A percentile compares a stretch with the other conserved stretches of the same genome.
Evolutionary conservation across 352 stramenopile species (phyloP).

Genomic region (Globisporangium cederbergense): DNA sequence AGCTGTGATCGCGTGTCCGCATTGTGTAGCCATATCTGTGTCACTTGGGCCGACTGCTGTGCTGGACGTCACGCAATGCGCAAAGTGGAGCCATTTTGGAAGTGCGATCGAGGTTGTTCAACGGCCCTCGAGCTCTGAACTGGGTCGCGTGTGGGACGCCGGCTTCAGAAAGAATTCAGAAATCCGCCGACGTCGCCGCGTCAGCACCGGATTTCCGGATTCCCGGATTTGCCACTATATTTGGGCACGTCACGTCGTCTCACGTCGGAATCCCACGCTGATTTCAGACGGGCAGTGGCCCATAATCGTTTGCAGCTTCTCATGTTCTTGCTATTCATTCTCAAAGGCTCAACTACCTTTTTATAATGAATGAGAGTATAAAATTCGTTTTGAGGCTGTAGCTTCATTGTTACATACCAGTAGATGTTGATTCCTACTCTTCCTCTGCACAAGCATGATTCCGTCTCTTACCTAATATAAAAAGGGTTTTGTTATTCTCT

Average conservation of each 20-base stretch:
- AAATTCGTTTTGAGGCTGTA: background rate
- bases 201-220: slow-evolving; percentile 6
- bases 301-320: background rate
- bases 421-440: too few species aligned
- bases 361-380: background rate
- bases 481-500: background rate
- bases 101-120: too few species aligned
- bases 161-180: too few species aligned
- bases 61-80: background rate
- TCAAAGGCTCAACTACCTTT: background rate
- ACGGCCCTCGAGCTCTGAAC: too few species aligned
- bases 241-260: slow-evolving; percentile 1
- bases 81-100: background rate
- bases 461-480: background rate
- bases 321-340: background rate
- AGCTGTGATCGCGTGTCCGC: background rate
- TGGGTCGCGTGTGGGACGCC: too few species aligned
- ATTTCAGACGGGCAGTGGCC: background rate
- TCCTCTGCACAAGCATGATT: too few species aligned
- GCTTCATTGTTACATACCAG: too few species aligned
- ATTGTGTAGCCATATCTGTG: background rate
- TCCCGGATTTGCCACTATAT: background rate
- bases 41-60: background rate
- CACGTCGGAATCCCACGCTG: slow-evolving; percentile 6
- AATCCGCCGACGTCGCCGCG: background rate